Conservation (phyloP, 1,139 yeast species). For the Zygosaccharomyces pseudobailii region DNA sequence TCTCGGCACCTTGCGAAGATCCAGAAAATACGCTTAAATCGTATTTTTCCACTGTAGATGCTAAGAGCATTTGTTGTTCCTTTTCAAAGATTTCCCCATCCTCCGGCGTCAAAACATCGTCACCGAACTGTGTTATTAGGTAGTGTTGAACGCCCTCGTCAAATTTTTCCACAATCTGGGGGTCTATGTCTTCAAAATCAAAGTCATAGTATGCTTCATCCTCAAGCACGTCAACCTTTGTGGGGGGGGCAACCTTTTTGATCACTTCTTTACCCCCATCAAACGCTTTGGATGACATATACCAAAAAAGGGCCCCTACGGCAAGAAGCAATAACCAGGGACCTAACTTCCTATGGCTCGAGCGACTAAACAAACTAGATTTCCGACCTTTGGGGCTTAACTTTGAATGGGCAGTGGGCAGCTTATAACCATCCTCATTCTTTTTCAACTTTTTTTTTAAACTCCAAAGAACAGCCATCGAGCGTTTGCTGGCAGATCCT, state of each 20-base stretch:
- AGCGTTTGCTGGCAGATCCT: neutral
- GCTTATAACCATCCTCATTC: slow-evolving; percentile 8
- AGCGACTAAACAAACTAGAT: neutral
- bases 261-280: slow-evolving; percentile 1
- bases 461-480: slow-evolving; percentile 9
- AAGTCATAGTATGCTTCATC: slow-evolving; percentile 35
- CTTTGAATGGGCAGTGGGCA: slow-evolving; percentile 12
- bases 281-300: neutral
- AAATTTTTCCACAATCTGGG: slow-evolving; percentile 30
- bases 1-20: slow-evolving; percentile 45
- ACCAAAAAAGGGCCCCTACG: neutral
- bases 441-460: slow-evolving; percentile 9
- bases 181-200: slow-evolving; percentile 34
- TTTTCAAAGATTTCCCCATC: slow-evolving; percentile 23
- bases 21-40: slow-evolving; percentile 61
- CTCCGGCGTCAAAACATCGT: slow-evolving; percentile 23
- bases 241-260: neutral
- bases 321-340: neutral
- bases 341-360: neutral
- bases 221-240: slow-evolving; percentile 9
- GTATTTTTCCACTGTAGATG: slow-evolving; percentile 50
- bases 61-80: slow-evolving; percentile 27
- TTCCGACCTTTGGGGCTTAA: slow-evolving; percentile 8
- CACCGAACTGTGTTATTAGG: slow-evolving; percentile 33
- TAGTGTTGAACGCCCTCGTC: slow-evolving; percentile 38